These are phyloP conservation scores for Hepatocystis sp. DNA, from an alignment of 169 alveolate genomes.

Conservation along the genomic window DNA sequence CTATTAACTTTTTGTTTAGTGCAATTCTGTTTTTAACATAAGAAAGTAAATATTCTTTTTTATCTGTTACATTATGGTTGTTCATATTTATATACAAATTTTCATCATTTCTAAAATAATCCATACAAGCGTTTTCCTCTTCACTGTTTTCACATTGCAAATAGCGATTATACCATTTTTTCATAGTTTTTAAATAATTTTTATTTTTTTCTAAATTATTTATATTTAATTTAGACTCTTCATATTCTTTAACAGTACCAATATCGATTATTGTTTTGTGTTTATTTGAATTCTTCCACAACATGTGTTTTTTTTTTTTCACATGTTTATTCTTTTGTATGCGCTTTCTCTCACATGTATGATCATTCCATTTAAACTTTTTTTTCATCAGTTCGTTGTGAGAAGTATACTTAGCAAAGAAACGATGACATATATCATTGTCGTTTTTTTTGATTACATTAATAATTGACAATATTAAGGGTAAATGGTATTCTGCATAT, in stretches of 20 bases:
- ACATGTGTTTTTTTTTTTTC: background rate
- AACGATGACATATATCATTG: too few species aligned
- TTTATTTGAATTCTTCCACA: background rate
- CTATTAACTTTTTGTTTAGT: constrained; percentile 28
- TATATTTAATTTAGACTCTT: background rate
- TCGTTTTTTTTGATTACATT: constrained; percentile 4
- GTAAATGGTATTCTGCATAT: constrained; percentile 69
- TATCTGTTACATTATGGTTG: background rate
- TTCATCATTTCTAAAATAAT: constrained; percentile 8
- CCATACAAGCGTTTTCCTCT: constrained; percentile 5
- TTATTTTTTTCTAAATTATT: constrained; percentile 18
- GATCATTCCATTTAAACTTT: background rate
- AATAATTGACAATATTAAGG: constrained; percentile 32
- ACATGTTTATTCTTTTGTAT: background rate
- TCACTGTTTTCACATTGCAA: constrained; percentile 7
- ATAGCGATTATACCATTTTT: constrained; percentile 20
- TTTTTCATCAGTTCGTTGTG: background rate
- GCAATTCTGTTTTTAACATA: constrained; percentile 38
- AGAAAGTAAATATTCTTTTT: constrained; percentile 21
- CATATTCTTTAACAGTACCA: constrained; percentile 14
- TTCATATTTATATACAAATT: background rate
- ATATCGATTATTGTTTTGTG: constrained; percentile 12
- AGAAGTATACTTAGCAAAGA: background rate
- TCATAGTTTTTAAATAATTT: constrained; percentile 54
- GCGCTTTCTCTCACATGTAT: background rate